phyloP scores from a whole-genome alignment of 2,329 filamentous ascomycete species.

The Periglandula ipomoeae region DNA sequence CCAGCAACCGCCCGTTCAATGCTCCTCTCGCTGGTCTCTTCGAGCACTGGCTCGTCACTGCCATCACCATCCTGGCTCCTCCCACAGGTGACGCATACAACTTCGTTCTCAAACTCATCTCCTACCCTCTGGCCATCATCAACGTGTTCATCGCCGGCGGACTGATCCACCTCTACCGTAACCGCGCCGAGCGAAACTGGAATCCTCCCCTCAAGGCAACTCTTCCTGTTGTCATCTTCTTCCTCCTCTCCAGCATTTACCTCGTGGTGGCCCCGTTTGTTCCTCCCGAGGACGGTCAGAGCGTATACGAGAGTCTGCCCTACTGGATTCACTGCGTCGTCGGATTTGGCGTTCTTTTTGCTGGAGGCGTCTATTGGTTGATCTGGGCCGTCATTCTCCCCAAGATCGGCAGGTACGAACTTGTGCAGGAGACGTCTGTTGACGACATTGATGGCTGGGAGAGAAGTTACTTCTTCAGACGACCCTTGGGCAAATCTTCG shows the following conservation, averaged over 20 bases:
- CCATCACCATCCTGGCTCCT: slow-evolving; percentile 57
- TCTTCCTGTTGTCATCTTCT: slow-evolving; percentile 46
- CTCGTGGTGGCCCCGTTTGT: slow-evolving; percentile 52
- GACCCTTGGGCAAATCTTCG: slow-evolving; percentile 20
- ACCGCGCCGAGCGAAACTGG: slow-evolving; percentile 40
- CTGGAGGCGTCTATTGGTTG: slow-evolving; percentile 46
- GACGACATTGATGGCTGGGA: slow-evolving; percentile 56
- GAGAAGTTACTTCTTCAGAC: slow-evolving; percentile 40
- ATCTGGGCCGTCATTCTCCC: slow-evolving; percentile 45
- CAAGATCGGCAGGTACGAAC: slow-evolving; percentile 42
- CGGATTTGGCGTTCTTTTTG: slow-evolving; percentile 42
- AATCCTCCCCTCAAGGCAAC: slow-evolving; percentile 45
- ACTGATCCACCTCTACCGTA: slow-evolving; percentile 43
- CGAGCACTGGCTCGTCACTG: slow-evolving; percentile 54
- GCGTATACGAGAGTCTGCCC: slow-evolving; percentile 42
- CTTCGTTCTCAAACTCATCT: slow-evolving; percentile 54
- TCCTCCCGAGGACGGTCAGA: slow-evolving; percentile 40
- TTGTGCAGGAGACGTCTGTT: slow-evolving; percentile 44
- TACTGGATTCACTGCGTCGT: slow-evolving; percentile 52
- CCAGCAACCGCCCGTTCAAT: slow-evolving; percentile 55
- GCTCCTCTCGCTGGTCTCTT: slow-evolving; percentile 52
- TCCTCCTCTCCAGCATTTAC: slow-evolving; percentile 52
- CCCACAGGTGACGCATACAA: slow-evolving; percentile 60
- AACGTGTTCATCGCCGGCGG: slow-evolving; percentile 45
- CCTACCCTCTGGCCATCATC: slow-evolving; percentile 52